Base-by-base conservation (phyloP, 2,329 filamentous ascomycete species). In the Chaetomium strumarium region DNA sequence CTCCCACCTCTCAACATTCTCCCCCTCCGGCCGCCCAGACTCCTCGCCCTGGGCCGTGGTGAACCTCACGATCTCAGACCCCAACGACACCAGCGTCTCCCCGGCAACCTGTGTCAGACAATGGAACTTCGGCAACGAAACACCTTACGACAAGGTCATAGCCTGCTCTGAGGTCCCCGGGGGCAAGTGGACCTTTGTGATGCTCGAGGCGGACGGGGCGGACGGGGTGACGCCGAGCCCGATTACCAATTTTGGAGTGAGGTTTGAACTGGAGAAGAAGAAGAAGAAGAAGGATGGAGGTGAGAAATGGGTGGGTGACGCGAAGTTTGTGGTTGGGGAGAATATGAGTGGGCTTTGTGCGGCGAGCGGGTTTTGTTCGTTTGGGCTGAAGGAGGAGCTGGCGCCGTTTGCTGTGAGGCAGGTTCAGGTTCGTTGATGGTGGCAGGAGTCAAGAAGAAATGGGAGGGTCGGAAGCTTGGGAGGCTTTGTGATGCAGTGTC, bases 31-130 rank as follows among this genome's bases (percentile, higher is more conserved):
- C 11, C 49, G 52, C 0, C 52, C 46, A 6, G 49, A 39, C 41
- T 50, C 46, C 34, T 47, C 52, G 12, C 40, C 42, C 0, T 44
- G 14, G 16, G 52, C 49, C 49, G 11, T 45, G 17, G 40, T 55
- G 34, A 57, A 57, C 46, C 37, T 45, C 31, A 57, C 52, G 46
- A 55, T 57, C 46, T 46, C 34, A 1, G 55, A 55, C 39, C 52
- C 45, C 1, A 55, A 55, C 43, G 49, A 41, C 24, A 8, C 11
- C 13, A 49, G 13, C 16, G 31, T 40, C 2, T 13, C 34, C 8
- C 37, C 44, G 4, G 29, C 54, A 16, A 29, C 9, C 12, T 56
- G 54, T 33, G 14, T 7, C 30, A 29, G 29, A 6, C 48, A 46
- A 19, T 56, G 52, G 52, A 45, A 34, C 2, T 46, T 19, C 4